Evolutionary conservation across 2,329 filamentous ascomycete genomes (phyloP), one percentile per base, ranked within the genome.

Genomic region (Colletotrichum horii): DNA sequence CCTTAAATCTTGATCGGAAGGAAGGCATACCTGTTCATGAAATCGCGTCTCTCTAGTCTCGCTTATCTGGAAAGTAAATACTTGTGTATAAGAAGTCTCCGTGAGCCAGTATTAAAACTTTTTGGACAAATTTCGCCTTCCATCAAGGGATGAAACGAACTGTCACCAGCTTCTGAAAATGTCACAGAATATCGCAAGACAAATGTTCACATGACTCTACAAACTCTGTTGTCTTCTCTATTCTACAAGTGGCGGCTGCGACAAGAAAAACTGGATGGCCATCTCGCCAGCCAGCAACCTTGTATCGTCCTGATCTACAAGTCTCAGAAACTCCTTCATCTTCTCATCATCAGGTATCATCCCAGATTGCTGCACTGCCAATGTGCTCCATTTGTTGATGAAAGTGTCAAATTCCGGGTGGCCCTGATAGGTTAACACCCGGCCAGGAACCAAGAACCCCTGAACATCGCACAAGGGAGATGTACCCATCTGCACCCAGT

Each of bases 341-440:
- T 30, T 48, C n/a, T 62, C 58, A 32, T 22, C 15, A 16, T 32
- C 38, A 3, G 64, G 24, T 22, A 66, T 52, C 38, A 55, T 22
- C 3, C 83, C 83, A 71, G 85, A 85, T 2, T 82, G 79, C 67
- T 83, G 83, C 26, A 86, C 71, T 1, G 80, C 83, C 79, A 87
- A 83, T 1, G 80, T 78, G 66, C 64, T 30, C 43, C 24, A 24
- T 30, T 30, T 32, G 38, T 85, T 87, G 12, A 87, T 79, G 69
- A 85, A 86, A 0, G 79, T 71, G 75, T 87, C 83, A 78, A 87
- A 88, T 71, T 87, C 86, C 26, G 85, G 86, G 75, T 87, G 85
- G 0, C 85, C 85, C 62, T 87, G 85, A 30, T 83, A 83, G 0
- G 85, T 87, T 22, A 88, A 78, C 1, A 87, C 79, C 1, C 84